Conservation (phyloP, 805 yeast species). For the Osmozyma mogii region DNA sequence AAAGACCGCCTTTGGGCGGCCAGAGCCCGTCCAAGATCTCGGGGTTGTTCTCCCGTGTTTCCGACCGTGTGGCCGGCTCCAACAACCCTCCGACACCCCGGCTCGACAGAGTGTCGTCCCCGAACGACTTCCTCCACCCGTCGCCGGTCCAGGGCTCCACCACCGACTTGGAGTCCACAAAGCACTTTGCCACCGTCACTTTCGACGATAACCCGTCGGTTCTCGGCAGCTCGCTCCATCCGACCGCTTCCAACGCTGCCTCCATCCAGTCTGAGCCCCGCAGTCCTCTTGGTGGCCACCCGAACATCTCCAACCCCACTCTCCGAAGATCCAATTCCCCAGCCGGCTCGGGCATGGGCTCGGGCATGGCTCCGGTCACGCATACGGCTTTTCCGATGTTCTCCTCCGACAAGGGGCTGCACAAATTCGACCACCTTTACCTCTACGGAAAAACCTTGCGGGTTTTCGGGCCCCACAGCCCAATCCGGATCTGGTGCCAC, state of each 20-base stretch:
- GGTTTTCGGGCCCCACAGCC: constrained; percentile 24
- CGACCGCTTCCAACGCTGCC: background rate
- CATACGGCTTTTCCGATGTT: background rate
- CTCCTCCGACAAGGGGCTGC: background rate
- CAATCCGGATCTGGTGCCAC: constrained; percentile 24
- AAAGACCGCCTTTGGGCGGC: background rate
- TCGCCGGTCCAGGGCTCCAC: background rate
- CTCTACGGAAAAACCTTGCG: constrained; percentile 30
- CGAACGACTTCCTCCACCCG: background rate
- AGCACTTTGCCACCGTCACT: background rate
- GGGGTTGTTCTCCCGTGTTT: constrained; percentile 7
- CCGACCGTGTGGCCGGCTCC: constrained; percentile 11
- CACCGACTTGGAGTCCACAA: background rate
- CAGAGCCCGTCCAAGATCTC: constrained; percentile 8
- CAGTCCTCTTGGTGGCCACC: background rate
- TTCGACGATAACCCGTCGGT: constrained; percentile 2
- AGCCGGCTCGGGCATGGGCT: too few species aligned
- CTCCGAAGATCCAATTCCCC: constrained; percentile 1
- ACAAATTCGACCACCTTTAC: constrained; percentile 8
- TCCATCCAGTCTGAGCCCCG: background rate
- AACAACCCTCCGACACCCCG: constrained; percentile 9
- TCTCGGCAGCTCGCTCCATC: constrained; percentile 1
- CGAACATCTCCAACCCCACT: constrained; percentile 1
- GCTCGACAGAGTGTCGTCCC: constrained; percentile 2
- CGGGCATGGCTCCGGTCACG: background rate